Percentiles rank a stretch among this genome's conserved stretches.
These are phyloP conservation scores for Phlebiopsis flavidoalba DNA, from an alignment of 768 basidiomycete genomes.

Conservation along the genomic window DNA sequence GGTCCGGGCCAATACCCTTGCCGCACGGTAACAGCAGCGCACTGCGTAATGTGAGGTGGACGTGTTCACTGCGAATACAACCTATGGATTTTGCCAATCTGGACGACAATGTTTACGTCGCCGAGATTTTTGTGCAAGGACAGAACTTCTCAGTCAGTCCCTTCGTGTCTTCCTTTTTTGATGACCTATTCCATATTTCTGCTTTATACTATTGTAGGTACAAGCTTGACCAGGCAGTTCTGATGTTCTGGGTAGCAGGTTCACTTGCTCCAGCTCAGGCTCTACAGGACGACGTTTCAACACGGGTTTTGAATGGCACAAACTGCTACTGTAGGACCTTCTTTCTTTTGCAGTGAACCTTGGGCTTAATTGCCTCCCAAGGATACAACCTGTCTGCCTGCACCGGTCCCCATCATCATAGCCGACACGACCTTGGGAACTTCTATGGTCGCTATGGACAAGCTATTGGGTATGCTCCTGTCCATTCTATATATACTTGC, in stretches of 20 bases:
- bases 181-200: not conserved
- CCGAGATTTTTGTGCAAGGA: constrained; percentile 2
- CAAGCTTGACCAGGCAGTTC: constrained; percentile 14
- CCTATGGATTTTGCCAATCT: constrained; percentile 3
- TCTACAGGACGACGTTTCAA: constrained; percentile 1
- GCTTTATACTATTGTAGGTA: not conserved
- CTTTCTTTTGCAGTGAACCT: not conserved
- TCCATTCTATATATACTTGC: not conserved
- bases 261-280: not conserved
- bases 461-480: constrained; percentile 10
- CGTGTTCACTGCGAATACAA: not conserved
- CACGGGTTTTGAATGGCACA: not conserved
- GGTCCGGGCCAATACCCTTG: too few relatives aligned
- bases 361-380: not conserved
- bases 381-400: constrained; percentile 11
- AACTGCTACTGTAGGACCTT: not conserved
- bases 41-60: not conserved
- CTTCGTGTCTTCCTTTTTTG: not conserved
- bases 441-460: constrained; percentile 5
- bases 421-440: constrained; percentile 7
- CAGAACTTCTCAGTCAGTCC: constrained; percentile 4
- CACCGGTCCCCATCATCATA: constrained; percentile 5
- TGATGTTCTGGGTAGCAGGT: constrained; percentile 11
- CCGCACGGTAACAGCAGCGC: too few relatives aligned
- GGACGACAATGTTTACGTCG: constrained; percentile 6